Conservation (phyloP, 805 yeast genomes). For the Candida dajiaensis region DNA sequence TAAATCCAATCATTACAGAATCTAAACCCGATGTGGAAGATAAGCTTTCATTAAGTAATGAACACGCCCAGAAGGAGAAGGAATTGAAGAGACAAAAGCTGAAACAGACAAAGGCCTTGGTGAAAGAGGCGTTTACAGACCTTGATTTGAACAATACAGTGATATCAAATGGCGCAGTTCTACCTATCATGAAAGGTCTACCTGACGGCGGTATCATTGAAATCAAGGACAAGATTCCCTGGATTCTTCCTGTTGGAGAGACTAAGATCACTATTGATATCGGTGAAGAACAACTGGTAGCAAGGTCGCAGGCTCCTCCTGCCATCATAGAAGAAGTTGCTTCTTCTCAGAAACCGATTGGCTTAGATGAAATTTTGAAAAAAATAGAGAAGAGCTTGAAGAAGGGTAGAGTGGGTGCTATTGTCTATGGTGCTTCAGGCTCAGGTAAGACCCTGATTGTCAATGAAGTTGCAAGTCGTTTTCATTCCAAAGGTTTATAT, state of each 20-base stretch:
- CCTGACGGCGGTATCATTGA: conserved; percentile 59
- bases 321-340: neutral
- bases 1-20: conserved; percentile 50
- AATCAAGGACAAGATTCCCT: conserved; percentile 35
- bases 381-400: conserved; percentile 35
- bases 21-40: conserved; percentile 25
- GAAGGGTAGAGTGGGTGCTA: conserved; percentile 45
- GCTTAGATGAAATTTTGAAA: conserved; percentile 43
- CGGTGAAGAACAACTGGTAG: conserved; percentile 37
- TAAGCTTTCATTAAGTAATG: conserved; percentile 17
- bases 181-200: conserved; percentile 46
- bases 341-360: conserved; percentile 37
- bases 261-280: conserved; percentile 37
- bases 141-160: conserved; percentile 26
- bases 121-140: conserved; percentile 14
- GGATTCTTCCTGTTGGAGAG: conserved; percentile 34
- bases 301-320: conserved; percentile 16
- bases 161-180: conserved; percentile 43
- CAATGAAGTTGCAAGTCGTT: conserved; percentile 31
- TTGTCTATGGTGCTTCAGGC: conserved; percentile 72
- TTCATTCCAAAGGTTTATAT: conserved; percentile 37
- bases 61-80: conserved; percentile 15
- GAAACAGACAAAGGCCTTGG: conserved; percentile 18
- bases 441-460: conserved; percentile 70
- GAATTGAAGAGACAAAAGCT: conserved; percentile 16